These are phyloP conservation scores for Volvox carteri DNA, from an alignment of 163 green algal genomes.

Conservation along the genomic window DNA sequence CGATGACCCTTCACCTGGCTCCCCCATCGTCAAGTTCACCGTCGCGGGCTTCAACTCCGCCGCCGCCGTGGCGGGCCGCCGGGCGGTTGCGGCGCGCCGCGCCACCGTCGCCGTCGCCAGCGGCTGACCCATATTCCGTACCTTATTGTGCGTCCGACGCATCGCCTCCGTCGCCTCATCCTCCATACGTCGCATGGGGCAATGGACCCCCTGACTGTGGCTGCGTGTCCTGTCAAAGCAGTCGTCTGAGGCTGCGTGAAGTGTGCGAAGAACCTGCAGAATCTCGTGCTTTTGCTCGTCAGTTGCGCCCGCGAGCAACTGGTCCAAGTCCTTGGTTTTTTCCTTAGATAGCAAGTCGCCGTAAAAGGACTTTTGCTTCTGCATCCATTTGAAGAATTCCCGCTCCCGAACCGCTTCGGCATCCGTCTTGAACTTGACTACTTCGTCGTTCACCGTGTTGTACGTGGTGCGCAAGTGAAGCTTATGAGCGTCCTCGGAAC, in stretches of 20 bases:
- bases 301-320: neutral
- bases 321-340: conserved; percentile 27
- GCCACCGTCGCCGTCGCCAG: conserved; percentile 3
- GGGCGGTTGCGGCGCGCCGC: neutral
- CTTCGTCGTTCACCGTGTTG: conserved; percentile 53
- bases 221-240: conserved; percentile 16
- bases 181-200: conserved; percentile 10
- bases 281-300: conserved; percentile 57
- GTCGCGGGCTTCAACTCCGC: conserved; percentile 31
- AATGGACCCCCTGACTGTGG: conserved; percentile 52
- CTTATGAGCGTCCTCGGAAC: neutral
- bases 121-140: conserved; percentile 53
- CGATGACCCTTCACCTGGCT: neutral
- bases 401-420: conserved; percentile 47
- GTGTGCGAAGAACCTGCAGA: conserved; percentile 43
- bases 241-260: conserved; percentile 26
- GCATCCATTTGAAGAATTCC: conserved; percentile 64
- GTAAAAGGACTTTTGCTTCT: conserved; percentile 58
- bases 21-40: conserved; percentile 14
- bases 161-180: conserved; percentile 21
- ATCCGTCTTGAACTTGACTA: conserved; percentile 10
- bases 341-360: conserved; percentile 47
- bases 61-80: conserved; percentile 5
- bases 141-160: conserved; percentile 11
- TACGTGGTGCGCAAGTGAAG: conserved; percentile 51